These are phyloP conservation scores for Macrocystidia cucumis DNA, from an alignment of 1,284 basidiomycete species.

Conservation along the genomic window DNA sequence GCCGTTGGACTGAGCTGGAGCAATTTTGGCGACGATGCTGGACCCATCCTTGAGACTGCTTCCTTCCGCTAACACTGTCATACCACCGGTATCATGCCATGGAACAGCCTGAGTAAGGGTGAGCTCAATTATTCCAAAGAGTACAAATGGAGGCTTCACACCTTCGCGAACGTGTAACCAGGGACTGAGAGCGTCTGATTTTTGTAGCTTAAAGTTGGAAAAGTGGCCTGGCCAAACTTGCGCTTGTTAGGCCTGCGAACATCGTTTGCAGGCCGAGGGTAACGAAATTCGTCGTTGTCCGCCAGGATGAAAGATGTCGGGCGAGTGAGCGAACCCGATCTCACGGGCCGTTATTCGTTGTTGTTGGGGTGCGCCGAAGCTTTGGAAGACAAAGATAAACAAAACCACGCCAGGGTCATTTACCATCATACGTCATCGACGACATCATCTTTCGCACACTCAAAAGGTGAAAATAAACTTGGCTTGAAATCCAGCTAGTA, in stretches of 20 bases:
- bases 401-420: no score
- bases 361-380: no score
- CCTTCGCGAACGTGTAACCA: constrained; percentile 65
- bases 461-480: no score
- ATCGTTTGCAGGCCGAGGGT: constrained; percentile 2
- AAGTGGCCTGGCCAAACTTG: constrained; percentile 37
- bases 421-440: no score
- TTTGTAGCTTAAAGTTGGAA: constrained; percentile 37
- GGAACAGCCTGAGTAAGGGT: constrained; percentile 34
- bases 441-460: no score
- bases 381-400: no score
- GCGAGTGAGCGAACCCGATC: no score
- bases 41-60: constrained; percentile 63
- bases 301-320: no score
- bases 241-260: constrained; percentile 26
- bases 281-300: not conserved
- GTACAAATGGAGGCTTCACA: constrained; percentile 15
- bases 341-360: no score
- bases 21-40: constrained; percentile 63
- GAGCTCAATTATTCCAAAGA: constrained; percentile 1
- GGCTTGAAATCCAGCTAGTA: no score
- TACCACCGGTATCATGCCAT: constrained; percentile 67
- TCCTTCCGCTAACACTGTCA: constrained; percentile 60
- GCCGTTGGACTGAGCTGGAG: constrained; percentile 58
- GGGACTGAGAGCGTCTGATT: constrained; percentile 56